Evolutionary conservation across 2,329 filamentous ascomycete species (phyloP), one percentile per base, ranked within the genome.

Genomic region (Hirsutella thompsonii): DNA sequence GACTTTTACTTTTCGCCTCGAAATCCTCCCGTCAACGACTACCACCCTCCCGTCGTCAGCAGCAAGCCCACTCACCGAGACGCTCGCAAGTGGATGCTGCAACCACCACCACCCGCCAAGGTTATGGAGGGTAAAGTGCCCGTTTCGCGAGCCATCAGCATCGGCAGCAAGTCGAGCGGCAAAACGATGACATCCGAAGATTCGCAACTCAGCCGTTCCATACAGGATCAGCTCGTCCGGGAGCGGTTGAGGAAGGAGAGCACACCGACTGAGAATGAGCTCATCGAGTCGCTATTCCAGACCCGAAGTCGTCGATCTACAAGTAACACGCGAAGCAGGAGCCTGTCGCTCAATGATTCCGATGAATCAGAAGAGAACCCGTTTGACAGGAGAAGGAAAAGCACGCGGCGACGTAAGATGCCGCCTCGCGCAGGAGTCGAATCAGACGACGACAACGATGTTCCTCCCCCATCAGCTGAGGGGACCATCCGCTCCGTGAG

Each of bases 101-200:
- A 94, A 55, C 89, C 89, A 2, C 87, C 88, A 1, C 89, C 89
- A n/a, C 76, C 81, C 28, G 87, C 89, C 42, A 88, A 82, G 57
- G 71, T 94, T 44, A 95, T 95, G 89, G 83, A 83, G 48, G 89
- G 88, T 49, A 92, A 89, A 57, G 76, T 84, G 29, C 76, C 77
- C 23, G 79, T 82, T 18, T 76, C 71, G 51, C 67, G 79, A 41
- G 81, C 75, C 47, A 67, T 67, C 29, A 83, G 77, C 53, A 67
- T 70, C 29, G 67, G 62, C 33, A 76, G 70, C 52, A 66, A 66
- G 37, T 60, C 66, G 19, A 75, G 68, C 42, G 62, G 63, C 36
- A 62, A 55, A 48, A 71, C 67, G 1, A 49, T 63, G 39, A 55
- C 58, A 42, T 56, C 54, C 19, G 64, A 70, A 6, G 66, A 64